Evolutionary conservation across 345 rosid species (phyloP), one percentile per base, ranked within the genome.

Genomic region (Barbarea vulgaris): DNA sequence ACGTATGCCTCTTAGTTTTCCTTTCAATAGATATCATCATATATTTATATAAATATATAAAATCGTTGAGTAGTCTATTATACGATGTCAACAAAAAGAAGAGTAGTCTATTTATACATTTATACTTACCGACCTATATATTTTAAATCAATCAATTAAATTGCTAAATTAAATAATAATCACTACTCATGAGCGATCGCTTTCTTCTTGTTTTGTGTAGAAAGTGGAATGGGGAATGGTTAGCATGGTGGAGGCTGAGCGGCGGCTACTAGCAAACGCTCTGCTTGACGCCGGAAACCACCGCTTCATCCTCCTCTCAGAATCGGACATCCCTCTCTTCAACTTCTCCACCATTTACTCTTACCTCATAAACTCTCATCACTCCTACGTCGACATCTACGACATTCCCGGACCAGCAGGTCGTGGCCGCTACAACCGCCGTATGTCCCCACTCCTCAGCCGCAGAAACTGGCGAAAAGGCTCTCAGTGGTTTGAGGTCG

Each of bases 401-500:
- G 96, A 91, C 57, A 10, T 76, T 21, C 83, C 75, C 0, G 87
- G 92, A 28, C 82, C 87, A 2, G 86, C 83, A 0, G 97, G 93
- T 37, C 87, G 92, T 0, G 94, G 97, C 69, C 85, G 98, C 5
- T 94, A 88, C 74, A 84, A 27, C 57, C 50, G 11, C 0, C 50
- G 17, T 3, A 87, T 91, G 94, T 66, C 62, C 18, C 93, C 97
- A 1, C 1, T 46, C n/a, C 77, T 94, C 17, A 62, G 4, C 8
- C 71, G 84, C 2, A 3, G 62, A 1, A 84, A 82, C 9, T 93
- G 98, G 97, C 77, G 97, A 22, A 91, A 93, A 74, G 98, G 97
- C 6, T 87, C 98, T 1, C 98, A 93, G 7, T 91, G 97, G 98
- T 91, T 93, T 9, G 97, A 87, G 59, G 79, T 89, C 56, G 86